A percentile compares a stretch with the other conserved stretches of the same genome.
These are phyloP conservation scores for Aurantiochytrium sp. DNA, from an alignment of 108 stramenopile species.

Conservation along the genomic window DNA sequence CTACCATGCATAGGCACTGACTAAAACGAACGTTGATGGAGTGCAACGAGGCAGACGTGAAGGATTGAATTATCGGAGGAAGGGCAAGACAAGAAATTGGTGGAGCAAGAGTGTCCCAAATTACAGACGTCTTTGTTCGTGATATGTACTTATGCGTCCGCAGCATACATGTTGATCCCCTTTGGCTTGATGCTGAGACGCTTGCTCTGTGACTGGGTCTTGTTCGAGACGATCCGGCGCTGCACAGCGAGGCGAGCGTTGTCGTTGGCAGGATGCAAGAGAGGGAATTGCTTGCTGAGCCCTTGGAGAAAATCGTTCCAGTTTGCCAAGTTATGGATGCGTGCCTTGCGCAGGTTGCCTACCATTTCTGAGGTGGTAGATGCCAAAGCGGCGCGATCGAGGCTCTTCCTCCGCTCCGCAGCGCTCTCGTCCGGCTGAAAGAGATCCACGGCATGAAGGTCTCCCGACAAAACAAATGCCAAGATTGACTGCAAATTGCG, in stretches of 20 bases:
- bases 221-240: not conserved
- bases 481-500: not conserved
- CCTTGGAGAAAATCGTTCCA: slow-evolving; percentile 2
- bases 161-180: not conserved
- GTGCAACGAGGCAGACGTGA: too few species aligned
- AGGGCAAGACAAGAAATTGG: too few species aligned
- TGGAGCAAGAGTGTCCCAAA: not conserved
- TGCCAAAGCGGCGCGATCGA: not conserved
- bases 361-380: not conserved
- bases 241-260: not conserved
- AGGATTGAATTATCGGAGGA: too few species aligned
- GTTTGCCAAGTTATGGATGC: not conserved
- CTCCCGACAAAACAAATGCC: not conserved
- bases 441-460: not conserved
- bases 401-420: not conserved
- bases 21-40: too few species aligned
- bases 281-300: not conserved
- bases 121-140: not conserved
- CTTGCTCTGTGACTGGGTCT: not conserved
- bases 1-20: too few species aligned
- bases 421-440: not conserved
- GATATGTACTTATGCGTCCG: not conserved
- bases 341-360: not conserved
- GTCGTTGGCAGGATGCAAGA: not conserved
- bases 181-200: not conserved